Evolutionary conservation across 495 filamentous ascomycete species (phyloP).

Genomic region (Thozetella sp.): DNA sequence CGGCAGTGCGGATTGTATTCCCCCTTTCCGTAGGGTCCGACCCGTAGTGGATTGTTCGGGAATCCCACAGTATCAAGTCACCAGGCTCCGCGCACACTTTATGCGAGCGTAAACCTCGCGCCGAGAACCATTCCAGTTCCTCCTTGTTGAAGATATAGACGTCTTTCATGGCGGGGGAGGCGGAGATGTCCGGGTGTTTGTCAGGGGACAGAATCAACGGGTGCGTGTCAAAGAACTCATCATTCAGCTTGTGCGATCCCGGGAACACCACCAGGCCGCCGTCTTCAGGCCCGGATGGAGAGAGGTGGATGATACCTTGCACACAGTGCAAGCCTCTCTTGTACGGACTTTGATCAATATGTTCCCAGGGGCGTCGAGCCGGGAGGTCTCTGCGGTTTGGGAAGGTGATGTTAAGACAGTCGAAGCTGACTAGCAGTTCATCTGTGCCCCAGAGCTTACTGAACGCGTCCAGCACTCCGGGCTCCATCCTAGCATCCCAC

Average conservation of each 20-base stretch:
- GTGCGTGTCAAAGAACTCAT: constrained; percentile 35
- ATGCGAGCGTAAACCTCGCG: constrained; percentile 24
- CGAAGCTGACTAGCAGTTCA: constrained; percentile 34
- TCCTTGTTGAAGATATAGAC: constrained; percentile 26
- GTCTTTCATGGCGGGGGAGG: constrained; percentile 28
- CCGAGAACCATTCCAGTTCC: constrained; percentile 35
- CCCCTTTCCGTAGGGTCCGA: constrained; percentile 17
- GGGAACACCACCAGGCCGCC: constrained; percentile 33
- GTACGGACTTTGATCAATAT: constrained; percentile 28
- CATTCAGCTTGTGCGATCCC: constrained; percentile 27
- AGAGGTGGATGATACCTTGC: constrained; percentile 44
- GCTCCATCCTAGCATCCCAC: constrained; percentile 47
- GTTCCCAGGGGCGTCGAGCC: constrained; percentile 21
- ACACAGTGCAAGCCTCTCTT: constrained; percentile 34
- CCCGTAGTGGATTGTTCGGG: constrained; percentile 35
- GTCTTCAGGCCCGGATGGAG: constrained; percentile 31
- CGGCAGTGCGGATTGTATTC: constrained; percentile 30
- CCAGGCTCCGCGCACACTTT: constrained; percentile 42
- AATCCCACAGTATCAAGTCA: constrained; percentile 47
- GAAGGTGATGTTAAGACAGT: constrained; percentile 12
- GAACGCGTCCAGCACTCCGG: constrained; percentile 35
- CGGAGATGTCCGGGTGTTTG: constrained; percentile 9
- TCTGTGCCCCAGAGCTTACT: constrained; percentile 31
- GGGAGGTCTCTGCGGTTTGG: constrained; percentile 1
- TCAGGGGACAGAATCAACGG: constrained; percentile 3